Evolutionary conservation across 768 basidiomycete species (phyloP).

Genomic region (Pisolithus microcarpus): DNA sequence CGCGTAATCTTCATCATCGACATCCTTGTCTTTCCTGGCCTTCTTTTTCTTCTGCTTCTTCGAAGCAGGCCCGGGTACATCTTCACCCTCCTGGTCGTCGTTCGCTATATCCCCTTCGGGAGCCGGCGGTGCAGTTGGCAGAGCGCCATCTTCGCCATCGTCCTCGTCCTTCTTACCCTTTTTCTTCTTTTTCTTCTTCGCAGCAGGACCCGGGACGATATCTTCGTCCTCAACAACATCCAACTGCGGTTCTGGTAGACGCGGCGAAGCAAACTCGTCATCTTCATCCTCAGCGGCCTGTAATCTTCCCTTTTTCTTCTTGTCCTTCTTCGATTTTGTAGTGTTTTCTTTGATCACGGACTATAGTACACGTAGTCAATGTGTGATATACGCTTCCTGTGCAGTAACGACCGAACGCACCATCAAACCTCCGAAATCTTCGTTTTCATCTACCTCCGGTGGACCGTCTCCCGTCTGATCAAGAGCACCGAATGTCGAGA

Average conservation of each 20-base stretch:
- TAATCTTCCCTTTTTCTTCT: conserved; percentile 43
- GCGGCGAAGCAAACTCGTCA: conserved; percentile 49
- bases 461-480: conserved; percentile 34
- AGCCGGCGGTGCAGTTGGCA: neutral
- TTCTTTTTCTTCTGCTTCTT: conserved; percentile 28
- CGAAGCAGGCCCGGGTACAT: conserved; percentile 2
- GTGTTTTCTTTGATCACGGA: conserved; percentile 56
- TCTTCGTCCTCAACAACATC: conserved; percentile 35
- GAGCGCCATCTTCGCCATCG: conserved; percentile 21
- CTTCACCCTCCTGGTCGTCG: conserved; percentile 23
- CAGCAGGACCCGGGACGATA: conserved; percentile 2
- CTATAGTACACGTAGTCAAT: conserved; percentile 27
- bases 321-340: conserved; percentile 47
- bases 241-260: conserved; percentile 22
- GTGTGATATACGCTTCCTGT: neutral
- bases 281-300: conserved; percentile 68
- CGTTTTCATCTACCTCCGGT: conserved; percentile 48
- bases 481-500: conserved; percentile 48
- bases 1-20: conserved; percentile 28
- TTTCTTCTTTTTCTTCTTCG: conserved; percentile 13
- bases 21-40: conserved; percentile 56
- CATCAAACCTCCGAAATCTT: conserved; percentile 73
- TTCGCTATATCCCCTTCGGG: conserved; percentile 10
- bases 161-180: conserved; percentile 61
- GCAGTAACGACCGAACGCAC: conserved; percentile 36